These are phyloP conservation scores for Fistulinella prunicolor DNA, from an alignment of 768 basidiomycete species.

Conservation along the genomic window DNA sequence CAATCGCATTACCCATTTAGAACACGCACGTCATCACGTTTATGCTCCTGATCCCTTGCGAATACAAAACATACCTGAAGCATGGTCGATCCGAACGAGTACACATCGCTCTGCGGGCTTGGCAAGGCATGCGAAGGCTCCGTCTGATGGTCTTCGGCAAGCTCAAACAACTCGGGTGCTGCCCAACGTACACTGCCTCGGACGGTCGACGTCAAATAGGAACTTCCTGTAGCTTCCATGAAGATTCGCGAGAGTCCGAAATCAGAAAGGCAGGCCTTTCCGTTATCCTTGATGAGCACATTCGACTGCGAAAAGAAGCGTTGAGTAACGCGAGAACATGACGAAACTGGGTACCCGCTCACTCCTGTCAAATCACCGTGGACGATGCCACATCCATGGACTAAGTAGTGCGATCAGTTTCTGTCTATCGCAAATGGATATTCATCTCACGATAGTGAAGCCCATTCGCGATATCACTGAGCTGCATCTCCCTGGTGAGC, in stretches of 20 bases:
- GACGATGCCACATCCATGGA: slow-evolving; percentile 30
- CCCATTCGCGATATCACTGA: slow-evolving; percentile 20
- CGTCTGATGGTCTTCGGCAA: slow-evolving; percentile 26
- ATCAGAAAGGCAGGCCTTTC: slow-evolving; percentile 34
- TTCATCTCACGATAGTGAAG: slow-evolving; percentile 20
- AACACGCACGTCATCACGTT: not conserved
- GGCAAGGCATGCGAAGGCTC: slow-evolving; percentile 12
- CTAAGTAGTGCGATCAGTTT: slow-evolving; percentile 5
- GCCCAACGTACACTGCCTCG: slow-evolving; percentile 49
- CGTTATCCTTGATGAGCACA: slow-evolving; percentile 32
- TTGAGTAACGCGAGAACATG: not conserved
- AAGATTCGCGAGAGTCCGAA: slow-evolving; percentile 35
- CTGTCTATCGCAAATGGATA: not conserved
- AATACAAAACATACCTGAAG: slow-evolving; percentile 20
- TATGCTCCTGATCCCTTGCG: too few relatives aligned
- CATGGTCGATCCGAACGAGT: slow-evolving; percentile 37
- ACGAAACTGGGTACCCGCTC: slow-evolving; percentile 4
- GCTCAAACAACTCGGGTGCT: slow-evolving; percentile 39
- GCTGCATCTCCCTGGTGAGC: slow-evolving; percentile 7
- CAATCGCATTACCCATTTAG: not conserved
- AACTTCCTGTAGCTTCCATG: slow-evolving; percentile 20
- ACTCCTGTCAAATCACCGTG: slow-evolving; percentile 49
- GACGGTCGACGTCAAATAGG: slow-evolving; percentile 32
- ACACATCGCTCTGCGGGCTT: slow-evolving; percentile 35
- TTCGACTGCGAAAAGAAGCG: slow-evolving; percentile 28